Base-by-base conservation (phyloP, 495 filamentous ascomycete genomes). In the Letharia columbiana region DNA sequence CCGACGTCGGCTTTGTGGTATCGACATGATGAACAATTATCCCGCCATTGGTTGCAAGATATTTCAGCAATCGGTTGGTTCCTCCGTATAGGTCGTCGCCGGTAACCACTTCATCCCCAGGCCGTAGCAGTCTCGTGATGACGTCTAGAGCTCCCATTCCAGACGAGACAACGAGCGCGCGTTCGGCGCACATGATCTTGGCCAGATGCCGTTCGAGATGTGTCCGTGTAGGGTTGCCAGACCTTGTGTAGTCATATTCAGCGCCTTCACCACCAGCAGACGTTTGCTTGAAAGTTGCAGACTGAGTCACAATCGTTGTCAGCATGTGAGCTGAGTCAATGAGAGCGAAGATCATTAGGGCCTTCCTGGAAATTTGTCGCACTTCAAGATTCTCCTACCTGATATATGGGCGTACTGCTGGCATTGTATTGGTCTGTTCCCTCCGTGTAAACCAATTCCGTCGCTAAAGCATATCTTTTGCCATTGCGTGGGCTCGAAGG, bases 91-190 rank as follows among this genome's bases (percentile, higher is more conserved):
- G 79, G 73, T 98, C 94, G 74, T 98, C 93, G 31, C 94, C 94
- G 9, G 94, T 96, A 58, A 98, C 88, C 37, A 98, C 95, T 73
- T 98, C 95, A 73, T 98, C 94, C 52, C 94, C 95, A 1, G 95
- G 94, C 66, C 89, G 86, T 23, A 98, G 81, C 12, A 98, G 81
- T 52, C 94, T 89, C n/a, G 91, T 95, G 65, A 98, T 96, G 52
- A 98, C 94, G 73, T 98, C 94, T 70, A 98, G 77, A 18, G 95
- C 94, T 58, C 91, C 94, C 94, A 98, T 98, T 65, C 94, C 94
- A 28, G 92, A 96, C 23, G 91, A 89, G 40, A 98, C 93, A 61
- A 93, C 92, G 50, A 98, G 86, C 7, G 91, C 89, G 59, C 95
- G 89, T 73, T 85, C 86, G 18, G 95, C 94, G 67, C 87, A 88